Evolutionary conservation across 2,329 filamentous ascomycete species (phyloP), one percentile per base, ranked within the genome.

Genomic region (Trichophyton rubrum): DNA sequence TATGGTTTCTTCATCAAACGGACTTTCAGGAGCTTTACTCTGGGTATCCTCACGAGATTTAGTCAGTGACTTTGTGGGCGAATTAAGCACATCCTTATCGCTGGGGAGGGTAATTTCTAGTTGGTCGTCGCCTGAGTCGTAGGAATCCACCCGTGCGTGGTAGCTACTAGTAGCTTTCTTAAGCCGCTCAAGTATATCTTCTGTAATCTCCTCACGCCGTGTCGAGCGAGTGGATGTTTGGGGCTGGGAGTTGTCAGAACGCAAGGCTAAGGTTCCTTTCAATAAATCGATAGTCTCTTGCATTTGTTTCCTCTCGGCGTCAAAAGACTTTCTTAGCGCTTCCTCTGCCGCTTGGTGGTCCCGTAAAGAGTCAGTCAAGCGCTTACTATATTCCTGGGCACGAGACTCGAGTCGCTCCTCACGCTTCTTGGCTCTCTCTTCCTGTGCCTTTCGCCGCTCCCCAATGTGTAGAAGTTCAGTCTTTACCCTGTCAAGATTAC

Each of bases 381-480:
- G 70, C n/a, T 72, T 70, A 35, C 73, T 71, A 62, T 73, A 75
- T 53, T 75, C 73, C 58, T 75, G 71, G 8, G 74, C 70, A 30
- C 73, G 70, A 13, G 66, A 63, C 60, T 76, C 74, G 30, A 75
- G 63, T 58, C 72, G 74, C 40, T 68, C 65, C 45, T 75, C 74
- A 60, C 73, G 69, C 56, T 73, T 69, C 62, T 74, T 76, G 22
- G 75, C 64, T 58, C 69, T 74, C 6, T 68, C 68, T 65, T 77
- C 75, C 59, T 75, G 74, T 22, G 75, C 71, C 56, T 74, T 73
- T 60, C 75, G 73, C 24, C 74, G 69, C 20, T 69, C 71, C 60
- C 76, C 74, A 51, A 75, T 76, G 58, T 71, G 72, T 30, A 67
- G 70, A 69, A 75, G 75, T 58, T 75, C 74, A 58, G 71, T 69